phyloP scores from a whole-genome alignment of 176 grass and related monocot species.

The Thalia dealbata region DNA sequence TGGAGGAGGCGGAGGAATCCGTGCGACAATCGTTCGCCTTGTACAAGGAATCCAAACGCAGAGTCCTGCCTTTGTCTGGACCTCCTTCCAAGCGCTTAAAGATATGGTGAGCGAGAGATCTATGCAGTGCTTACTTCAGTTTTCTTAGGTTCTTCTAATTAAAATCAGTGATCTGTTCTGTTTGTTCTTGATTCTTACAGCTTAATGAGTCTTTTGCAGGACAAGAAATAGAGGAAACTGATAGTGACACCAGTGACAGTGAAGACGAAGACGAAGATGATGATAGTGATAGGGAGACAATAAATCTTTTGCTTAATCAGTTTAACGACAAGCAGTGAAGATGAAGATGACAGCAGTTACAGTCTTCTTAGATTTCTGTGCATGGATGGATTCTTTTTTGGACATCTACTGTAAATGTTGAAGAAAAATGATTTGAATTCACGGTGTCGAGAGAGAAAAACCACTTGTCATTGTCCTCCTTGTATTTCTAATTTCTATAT shows the following conservation, averaged over 20 bases:
- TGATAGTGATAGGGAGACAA: too few species aligned
- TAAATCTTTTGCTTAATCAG: too few species aligned
- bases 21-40: slow-evolving; percentile 52
- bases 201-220: slow-evolving; percentile 40
- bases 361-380: too few species aligned
- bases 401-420: too few species aligned
- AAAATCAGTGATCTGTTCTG: not conserved
- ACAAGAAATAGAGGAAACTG: slow-evolving; percentile 66
- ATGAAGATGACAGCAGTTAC: too few species aligned
- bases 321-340: too few species aligned
- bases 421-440: too few species aligned
- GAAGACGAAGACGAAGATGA: slow-evolving; percentile 28
- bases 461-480: too few species aligned
- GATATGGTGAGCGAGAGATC: slow-evolving; percentile 61
- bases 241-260: slow-evolving; percentile 39
- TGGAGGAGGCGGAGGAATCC: slow-evolving; percentile 63
- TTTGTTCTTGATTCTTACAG: slow-evolving; percentile 6
- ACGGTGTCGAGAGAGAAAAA: too few species aligned
- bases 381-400: too few species aligned
- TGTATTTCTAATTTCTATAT: too few species aligned
- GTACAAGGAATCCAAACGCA: slow-evolving; percentile 55
- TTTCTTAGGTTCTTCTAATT: not conserved
- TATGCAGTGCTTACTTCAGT: too few species aligned
- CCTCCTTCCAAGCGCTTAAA: slow-evolving; percentile 64
- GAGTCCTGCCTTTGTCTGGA: slow-evolving; percentile 29